These are phyloP conservation scores for Centaurea solstitialis DNA, from an alignment of 129 eudicot genomes.

Conservation along the genomic window DNA sequence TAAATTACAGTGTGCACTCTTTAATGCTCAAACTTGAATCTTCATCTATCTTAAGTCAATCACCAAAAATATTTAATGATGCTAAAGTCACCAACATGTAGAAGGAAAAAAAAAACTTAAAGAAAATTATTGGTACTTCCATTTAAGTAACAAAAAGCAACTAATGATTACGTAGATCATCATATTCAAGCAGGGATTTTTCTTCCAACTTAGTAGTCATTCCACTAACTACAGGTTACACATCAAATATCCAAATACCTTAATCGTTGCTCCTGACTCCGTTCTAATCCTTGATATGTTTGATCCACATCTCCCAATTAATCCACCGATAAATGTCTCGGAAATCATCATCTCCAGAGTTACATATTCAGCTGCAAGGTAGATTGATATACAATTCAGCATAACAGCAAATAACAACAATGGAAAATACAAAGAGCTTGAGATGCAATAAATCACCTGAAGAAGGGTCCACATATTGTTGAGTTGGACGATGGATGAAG, in stretches of 20 bases:
- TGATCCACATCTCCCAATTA: conserved; percentile 91
- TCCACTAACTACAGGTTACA: not conserved
- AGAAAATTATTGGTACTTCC: not conserved
- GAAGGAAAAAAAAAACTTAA: not conserved
- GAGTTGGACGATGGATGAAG: conserved; percentile 49
- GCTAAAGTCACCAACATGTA: not conserved
- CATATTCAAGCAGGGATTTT: not conserved
- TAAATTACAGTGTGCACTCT: not conserved
- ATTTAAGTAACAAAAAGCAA: not conserved
- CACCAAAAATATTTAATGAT: no score
- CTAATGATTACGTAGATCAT: not conserved
- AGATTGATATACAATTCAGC: conserved; percentile 23
- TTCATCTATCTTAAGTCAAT: no score
- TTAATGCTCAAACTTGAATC: no score
- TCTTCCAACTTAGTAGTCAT: not conserved
- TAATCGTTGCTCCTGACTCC: conserved; percentile 94
- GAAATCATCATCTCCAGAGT: conserved; percentile 85
- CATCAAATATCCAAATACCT: conserved; percentile 39
- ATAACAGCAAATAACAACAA: conserved; percentile 8
- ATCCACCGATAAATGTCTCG: conserved; percentile 84
- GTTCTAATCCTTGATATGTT: conserved; percentile 88
- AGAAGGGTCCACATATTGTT: conserved; percentile 67
- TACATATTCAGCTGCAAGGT: conserved; percentile 82
- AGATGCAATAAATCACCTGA: conserved; percentile 56
- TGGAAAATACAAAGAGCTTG: not conserved